A percentile compares a stretch with the other conserved stretches of the same genome.
Evolutionary conservation across 2,329 filamentous ascomycete genomes (phyloP).

Genomic region (Cercospora beticola): DNA sequence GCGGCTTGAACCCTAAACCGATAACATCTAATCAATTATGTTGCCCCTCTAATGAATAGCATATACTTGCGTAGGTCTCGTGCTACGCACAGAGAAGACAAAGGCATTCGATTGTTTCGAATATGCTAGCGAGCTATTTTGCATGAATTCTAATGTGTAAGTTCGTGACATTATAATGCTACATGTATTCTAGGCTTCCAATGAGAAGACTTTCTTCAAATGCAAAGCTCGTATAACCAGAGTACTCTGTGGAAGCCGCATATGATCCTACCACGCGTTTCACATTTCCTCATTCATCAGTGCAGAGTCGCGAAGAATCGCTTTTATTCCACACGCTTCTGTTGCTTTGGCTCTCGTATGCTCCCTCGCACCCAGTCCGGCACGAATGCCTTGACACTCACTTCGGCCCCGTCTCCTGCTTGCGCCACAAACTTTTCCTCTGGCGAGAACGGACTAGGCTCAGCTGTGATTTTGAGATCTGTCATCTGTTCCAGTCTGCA

Average conservation of each 20-base stretch:
- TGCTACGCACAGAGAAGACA: not conserved
- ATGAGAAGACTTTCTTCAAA: not conserved
- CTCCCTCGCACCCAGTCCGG: slow-evolving; percentile 67
- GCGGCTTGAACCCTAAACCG: not conserved
- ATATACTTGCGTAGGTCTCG: not conserved
- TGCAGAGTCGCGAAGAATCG: not conserved
- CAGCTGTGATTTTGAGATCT: slow-evolving; percentile 68
- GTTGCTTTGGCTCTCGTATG: slow-evolving; percentile 43
- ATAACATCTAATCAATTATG: not conserved
- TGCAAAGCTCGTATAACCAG: not conserved
- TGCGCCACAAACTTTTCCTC: slow-evolving; percentile 52
- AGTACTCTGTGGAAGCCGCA: not conserved
- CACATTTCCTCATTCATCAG: not conserved
- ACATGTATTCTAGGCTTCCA: not conserved
- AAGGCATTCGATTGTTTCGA: not conserved
- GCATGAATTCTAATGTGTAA: not conserved
- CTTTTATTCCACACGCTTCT: slow-evolving; percentile 38
- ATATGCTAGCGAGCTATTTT: not conserved
- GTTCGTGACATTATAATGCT: not conserved
- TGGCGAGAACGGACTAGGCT: slow-evolving; percentile 60
- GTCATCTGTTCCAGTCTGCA: slow-evolving; percentile 92
- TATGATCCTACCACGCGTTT: not conserved
- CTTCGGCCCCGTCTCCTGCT: slow-evolving; percentile 23
- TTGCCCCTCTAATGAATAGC: not conserved
- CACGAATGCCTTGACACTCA: slow-evolving; percentile 63